Percentiles rank a stretch among this genome's conserved stretches.
These are phyloP conservation scores for Casuarina cunninghamiana DNA, from an alignment of 306 rosid species.

Conservation along the genomic window DNA sequence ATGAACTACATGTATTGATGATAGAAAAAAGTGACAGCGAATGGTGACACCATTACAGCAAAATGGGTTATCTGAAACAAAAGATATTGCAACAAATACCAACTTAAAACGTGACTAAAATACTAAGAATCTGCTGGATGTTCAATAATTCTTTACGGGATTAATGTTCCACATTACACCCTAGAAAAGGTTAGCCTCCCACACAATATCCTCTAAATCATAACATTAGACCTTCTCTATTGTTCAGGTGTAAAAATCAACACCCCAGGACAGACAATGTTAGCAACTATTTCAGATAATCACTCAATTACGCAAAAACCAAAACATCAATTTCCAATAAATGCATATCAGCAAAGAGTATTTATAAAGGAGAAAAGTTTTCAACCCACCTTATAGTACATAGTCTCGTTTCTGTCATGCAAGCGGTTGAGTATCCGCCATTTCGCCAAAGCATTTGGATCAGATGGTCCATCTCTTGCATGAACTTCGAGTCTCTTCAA, in stretches of 20 bases:
- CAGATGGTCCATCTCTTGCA: slow-evolving; percentile 98
- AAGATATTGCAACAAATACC: neutral
- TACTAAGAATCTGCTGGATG: neutral
- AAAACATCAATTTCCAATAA: neutral
- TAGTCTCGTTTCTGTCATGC: slow-evolving; percentile 97
- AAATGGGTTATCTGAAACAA: neutral
- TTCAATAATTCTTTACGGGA: neutral
- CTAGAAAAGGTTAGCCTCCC: neutral
- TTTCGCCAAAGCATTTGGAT: slow-evolving; percentile 92
- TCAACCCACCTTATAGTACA: slow-evolving; percentile 85
- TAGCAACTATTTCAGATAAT: slow-evolving; percentile 8
- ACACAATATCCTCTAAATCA: neutral
- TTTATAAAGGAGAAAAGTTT: slow-evolving; percentile 2
- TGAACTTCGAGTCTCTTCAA: slow-evolving; percentile 88
- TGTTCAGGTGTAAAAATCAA: neutral
- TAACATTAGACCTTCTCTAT: neutral
- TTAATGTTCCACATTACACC: neutral
- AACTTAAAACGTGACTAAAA: neutral
- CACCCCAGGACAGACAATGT: neutral
- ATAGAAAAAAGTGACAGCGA: neutral
- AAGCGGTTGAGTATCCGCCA: slow-evolving; percentile 97
- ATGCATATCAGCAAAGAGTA: neutral
- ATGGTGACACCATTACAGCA: neutral
- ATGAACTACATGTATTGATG: neutral
- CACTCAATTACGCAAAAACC: neutral